phyloP scores from a whole-genome alignment of 2,329 filamentous ascomycete species.

The Cladophialophora immunda region DNA sequence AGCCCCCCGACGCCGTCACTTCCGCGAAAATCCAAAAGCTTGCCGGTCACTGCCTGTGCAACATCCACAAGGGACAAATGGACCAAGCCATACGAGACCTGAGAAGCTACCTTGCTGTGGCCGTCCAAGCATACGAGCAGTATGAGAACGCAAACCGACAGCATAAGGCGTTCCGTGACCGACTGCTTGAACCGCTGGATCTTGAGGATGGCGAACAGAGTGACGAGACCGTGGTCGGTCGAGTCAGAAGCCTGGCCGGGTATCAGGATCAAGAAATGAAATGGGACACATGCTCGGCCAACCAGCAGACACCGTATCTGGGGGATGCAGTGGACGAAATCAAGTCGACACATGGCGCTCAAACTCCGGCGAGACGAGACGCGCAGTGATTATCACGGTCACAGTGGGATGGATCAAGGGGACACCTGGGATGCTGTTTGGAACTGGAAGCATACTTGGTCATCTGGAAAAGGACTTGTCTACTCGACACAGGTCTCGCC shows the following conservation, averaged over 20 bases:
- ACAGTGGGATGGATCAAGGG: not conserved
- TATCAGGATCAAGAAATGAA: no score
- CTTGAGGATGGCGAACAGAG: not conserved
- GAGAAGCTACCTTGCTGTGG: not conserved
- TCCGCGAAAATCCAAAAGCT: not conserved
- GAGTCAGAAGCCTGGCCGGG: not conserved
- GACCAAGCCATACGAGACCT: not conserved
- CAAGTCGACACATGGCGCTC: not conserved
- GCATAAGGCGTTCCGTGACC: not conserved
- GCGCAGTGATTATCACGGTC: not conserved
- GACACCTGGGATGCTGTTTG: not conserved
- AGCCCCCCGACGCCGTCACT: not conserved
- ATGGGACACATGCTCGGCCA: not conserved
- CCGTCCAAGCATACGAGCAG: not conserved
- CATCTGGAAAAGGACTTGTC: not conserved
- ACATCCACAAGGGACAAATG: not conserved
- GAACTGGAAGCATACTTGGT: not conserved
- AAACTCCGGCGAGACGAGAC: no score
- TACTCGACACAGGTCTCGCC: not conserved
- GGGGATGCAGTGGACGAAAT: no score
- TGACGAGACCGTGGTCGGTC: not conserved
- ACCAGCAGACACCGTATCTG: not conserved
- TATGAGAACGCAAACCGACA: not conserved
- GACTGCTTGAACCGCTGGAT: not conserved
- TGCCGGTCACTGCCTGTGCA: slow-evolving; percentile 2